phyloP scores from a whole-genome alignment of 371 early-diverging fungal species.

The Rhizomucor miehei region DNA sequence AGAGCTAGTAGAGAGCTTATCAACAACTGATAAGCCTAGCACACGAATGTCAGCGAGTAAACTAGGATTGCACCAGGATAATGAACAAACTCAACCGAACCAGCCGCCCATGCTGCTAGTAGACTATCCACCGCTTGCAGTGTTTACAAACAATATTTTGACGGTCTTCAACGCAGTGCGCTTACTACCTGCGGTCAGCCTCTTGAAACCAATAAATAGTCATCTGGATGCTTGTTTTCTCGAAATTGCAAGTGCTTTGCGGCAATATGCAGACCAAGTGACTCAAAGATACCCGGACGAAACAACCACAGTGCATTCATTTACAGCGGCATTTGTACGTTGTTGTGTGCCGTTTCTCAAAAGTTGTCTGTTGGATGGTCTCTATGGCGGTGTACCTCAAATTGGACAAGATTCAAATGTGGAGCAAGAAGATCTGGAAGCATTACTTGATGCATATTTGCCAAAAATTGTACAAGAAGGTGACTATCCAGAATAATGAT shows the following conservation, averaged over 20 bases:
- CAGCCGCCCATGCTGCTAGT: constrained; percentile 60
- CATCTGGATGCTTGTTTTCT: constrained; percentile 36
- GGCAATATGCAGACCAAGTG: constrained; percentile 36
- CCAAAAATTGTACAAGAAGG: constrained; percentile 9
- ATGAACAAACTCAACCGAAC: constrained; percentile 9
- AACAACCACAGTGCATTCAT: constrained; percentile 23
- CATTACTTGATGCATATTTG: constrained; percentile 17
- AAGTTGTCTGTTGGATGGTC: constrained; percentile 40
- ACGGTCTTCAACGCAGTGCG: constrained; percentile 68
- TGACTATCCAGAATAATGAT: background rate
- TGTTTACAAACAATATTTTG: constrained; percentile 67
- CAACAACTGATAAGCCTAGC: constrained; percentile 33
- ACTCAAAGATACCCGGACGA: constrained; percentile 20
- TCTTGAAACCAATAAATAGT: constrained; percentile 17
- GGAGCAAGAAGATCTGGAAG: constrained; percentile 24
- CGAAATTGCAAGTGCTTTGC: constrained; percentile 40
- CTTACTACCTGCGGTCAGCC: constrained; percentile 52
- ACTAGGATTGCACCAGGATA: constrained; percentile 5
- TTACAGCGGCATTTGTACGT: constrained; percentile 36
- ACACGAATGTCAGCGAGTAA: constrained; percentile 49
- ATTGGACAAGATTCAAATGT: constrained; percentile 1
- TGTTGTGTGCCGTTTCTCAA: constrained; percentile 46
- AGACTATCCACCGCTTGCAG: constrained; percentile 67
- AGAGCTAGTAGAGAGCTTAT: constrained; percentile 31
- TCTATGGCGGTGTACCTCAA: constrained; percentile 29